Base-by-base conservation (phyloP, 148 eudicot species). In the Suaeda aralocaspica region DNA sequence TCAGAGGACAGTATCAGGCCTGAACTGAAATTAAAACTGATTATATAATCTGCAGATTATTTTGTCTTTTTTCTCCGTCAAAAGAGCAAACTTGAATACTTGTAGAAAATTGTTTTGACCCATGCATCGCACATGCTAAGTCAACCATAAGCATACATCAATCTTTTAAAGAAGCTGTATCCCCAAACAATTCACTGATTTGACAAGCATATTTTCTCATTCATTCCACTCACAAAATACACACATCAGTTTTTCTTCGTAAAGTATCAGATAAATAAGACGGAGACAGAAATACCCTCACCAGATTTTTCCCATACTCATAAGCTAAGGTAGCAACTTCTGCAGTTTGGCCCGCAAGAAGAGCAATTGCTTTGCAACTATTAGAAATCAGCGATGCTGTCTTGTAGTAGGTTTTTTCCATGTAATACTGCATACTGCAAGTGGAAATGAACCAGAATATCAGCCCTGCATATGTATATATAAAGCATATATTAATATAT, bases 231-330 rank as follows among this genome's bases (percentile, higher is more conserved):
- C 36, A 28, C 30, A 26, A 6, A 16, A 13, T 26, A 15, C 19
- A 46, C 13, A 13, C 2, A 26, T 57, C n/a, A 12, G 16, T 31
- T 46, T 4, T 50, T 21, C 15, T 22, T 8, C 50, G 14, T 39
- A 5, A 11, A 52, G 16, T 36, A 33, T 1, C 14, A 26, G 22
- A 44, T 1, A 50, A 29, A 4, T 25, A 55, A 64, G 16, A 52
- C 6, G 49, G 60, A 50, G 44, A 57, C 57, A 42, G 29, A 46
- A 62, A 28, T 31, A 62, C 59, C 66, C 90, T 51, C 29, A 85
- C 98, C 91, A 93, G 87, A 83, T 93, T 93, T 73, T 84, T 93
- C 65, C 98, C 98, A 73, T 93, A 93, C 48, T 90, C 98, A 74
- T 66, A 88, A 39, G 98, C 98, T 79, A 88, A 70, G 10, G 78